Conservation (phyloP, 306 rosid genomes). For the Nissolia schottii region DNA sequence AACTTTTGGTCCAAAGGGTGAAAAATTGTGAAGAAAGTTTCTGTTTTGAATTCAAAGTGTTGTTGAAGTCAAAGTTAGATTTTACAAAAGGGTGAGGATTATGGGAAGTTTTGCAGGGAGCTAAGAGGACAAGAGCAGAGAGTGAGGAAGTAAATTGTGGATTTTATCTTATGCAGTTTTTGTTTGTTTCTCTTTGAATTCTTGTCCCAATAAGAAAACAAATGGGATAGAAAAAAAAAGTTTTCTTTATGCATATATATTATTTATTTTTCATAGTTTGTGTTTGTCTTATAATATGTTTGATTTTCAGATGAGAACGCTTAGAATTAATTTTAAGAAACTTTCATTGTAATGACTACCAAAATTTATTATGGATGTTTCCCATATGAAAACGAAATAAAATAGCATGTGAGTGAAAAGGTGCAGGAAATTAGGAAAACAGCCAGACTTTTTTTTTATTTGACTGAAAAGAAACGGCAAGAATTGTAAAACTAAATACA, state of each 20-base stretch:
- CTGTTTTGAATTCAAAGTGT: neutral
- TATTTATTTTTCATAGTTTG: neutral
- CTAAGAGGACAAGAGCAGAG: neutral
- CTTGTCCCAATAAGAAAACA: neutral
- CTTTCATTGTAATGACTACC: no score
- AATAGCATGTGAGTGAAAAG: no score
- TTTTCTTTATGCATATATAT: neutral
- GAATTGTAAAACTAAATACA: neutral
- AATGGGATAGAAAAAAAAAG: neutral
- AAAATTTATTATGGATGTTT: no score
- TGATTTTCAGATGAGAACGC: no score
- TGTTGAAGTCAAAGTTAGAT: neutral
- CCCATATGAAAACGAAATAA: neutral
- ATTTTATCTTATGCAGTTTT: neutral
- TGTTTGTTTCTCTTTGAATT: neutral
- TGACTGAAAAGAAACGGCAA: no score
- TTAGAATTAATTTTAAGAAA: no score
- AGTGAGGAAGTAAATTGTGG: neutral
- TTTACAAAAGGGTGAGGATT: neutral
- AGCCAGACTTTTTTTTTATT: no score
- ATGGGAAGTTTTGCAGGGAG: neutral
- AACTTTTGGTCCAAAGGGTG: conserved; percentile 33
- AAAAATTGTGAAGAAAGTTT: neutral
- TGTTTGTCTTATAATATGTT: no score
- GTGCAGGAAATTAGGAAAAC: no score